A percentile compares a stretch with the other conserved stretches of the same genome.
phyloP scores from a whole-genome alignment of 176 grass and related monocot species.

The Triticum urartu region DNA sequence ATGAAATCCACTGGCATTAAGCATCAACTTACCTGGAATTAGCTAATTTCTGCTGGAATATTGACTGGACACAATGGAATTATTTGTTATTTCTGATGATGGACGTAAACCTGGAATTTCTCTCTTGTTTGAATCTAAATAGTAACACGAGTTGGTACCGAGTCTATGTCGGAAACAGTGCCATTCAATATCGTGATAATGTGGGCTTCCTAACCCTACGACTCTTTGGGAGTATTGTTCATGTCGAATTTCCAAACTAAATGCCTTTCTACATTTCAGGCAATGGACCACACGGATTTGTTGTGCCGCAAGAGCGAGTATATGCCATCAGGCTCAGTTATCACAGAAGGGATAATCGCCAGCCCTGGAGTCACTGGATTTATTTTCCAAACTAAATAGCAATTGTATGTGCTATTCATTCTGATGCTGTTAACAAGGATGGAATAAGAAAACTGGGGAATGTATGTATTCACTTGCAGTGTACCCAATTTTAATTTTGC shows the following conservation, averaged over 20 bases:
- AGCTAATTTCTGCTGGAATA: neutral
- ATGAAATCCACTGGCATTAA: too few species aligned
- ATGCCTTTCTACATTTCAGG: neutral
- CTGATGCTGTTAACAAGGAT: neutral
- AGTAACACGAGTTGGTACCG: neutral
- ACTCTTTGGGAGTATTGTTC: too few species aligned
- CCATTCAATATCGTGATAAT: neutral
- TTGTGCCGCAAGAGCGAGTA: neutral
- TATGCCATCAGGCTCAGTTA: neutral
- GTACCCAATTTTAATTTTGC: neutral
- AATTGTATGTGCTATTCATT: neutral
- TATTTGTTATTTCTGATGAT: neutral
- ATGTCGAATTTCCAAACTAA: neutral
- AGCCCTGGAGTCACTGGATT: neutral
- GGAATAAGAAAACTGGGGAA: neutral
- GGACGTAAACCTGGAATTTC: neutral
- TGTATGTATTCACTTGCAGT: neutral
- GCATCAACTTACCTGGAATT: too few species aligned
- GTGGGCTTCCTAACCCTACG: too few species aligned
- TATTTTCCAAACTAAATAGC: neutral
- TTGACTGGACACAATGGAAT: neutral
- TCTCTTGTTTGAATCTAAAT: neutral
- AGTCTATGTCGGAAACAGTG: neutral
- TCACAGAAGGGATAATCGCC: neutral
- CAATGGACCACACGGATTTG: neutral